Evolutionary conservation across 2,329 filamentous ascomycete genomes (phyloP), one percentile per base, ranked within the genome.

Genomic region (Epichloe typhina): DNA sequence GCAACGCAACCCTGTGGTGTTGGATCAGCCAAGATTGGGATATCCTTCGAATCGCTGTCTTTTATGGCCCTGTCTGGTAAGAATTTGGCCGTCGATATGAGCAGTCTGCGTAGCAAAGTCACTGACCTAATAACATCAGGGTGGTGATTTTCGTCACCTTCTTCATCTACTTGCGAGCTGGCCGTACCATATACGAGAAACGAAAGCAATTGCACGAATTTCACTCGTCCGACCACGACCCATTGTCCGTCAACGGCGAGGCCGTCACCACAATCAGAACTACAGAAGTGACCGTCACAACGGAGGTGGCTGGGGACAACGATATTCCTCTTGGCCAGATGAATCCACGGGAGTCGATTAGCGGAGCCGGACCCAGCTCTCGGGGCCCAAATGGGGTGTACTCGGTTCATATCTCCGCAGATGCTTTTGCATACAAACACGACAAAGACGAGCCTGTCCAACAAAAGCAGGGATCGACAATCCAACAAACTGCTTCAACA

Each of bases 1-100:
- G 86, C 1, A 75, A 85, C 57, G 87, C 87, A 31, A 79, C 77
- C 1, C 66, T 93, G 21, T 94, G 87, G 88, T 94, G 88, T 62
- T 93, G 87, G 87, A 73, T 93, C 17, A 69, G 74, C 2, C 61
- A 69, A 2, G 66, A 77, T 4, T 89, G 83, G 77, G 83, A 87
- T 51, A 75, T 82, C 52, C 79, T 86, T 64, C 82, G 87, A 39
- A 81, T 93, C 52, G 77, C 79, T 3, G 76, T 80, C 31, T 91
- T 90, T 62, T 94, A 93, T 59, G 82, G 72, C 0, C 83, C 83
- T 5, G 74, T 85, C 51, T 86, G 83, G 83, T 84, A 40, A 50
- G 48, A 13, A 45, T 38, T 13, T 38, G 5, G 36, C 36, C 13
- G 7, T 12, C 36, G 13, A 9, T 26, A 13, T 21, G 6, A n/a